Evolutionary conservation across 2,329 filamentous ascomycete genomes (phyloP).

Genomic region (Aspergillus phoenicis): DNA sequence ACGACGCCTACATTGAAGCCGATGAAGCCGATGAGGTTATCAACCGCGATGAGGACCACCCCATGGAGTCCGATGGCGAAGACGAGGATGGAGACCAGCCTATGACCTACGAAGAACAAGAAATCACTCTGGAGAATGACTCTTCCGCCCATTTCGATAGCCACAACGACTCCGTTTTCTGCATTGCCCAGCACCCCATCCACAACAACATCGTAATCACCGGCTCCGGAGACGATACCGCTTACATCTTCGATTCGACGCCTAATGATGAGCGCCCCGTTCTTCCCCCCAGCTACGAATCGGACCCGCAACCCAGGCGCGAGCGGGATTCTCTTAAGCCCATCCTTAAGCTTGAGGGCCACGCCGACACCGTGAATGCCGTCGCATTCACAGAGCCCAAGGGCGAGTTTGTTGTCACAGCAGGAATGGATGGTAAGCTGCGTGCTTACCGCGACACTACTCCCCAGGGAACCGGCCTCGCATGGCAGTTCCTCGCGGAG

Average conservation of each 20-base stretch:
- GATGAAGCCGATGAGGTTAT: conserved; percentile 80
- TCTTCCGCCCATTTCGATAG: conserved; percentile 88
- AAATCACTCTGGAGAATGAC: conserved; percentile 86
- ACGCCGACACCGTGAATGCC: conserved; percentile 87
- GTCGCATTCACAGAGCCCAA: conserved; percentile 79
- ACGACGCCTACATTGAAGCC: conserved; percentile 72
- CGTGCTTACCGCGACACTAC: conserved; percentile 65
- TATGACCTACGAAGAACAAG: conserved; percentile 56
- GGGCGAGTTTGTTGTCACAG: conserved; percentile 84
- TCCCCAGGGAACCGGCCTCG: conserved; percentile 50
- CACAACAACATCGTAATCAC: conserved; percentile 79
- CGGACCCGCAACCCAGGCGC: conserved; percentile 61
- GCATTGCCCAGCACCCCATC: conserved; percentile 88
- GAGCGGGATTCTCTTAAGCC: conserved; percentile 64
- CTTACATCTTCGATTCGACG: conserved; percentile 80
- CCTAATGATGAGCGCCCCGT: conserved; percentile 63
- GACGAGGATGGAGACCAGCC: conserved; percentile 52
- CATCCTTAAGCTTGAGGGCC: conserved; percentile 79
- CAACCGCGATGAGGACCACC: conserved; percentile 66
- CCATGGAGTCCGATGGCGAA: conserved; percentile 75
- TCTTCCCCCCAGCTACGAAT: conserved; percentile 74
- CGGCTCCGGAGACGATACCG: conserved; percentile 82
- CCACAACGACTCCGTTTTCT: conserved; percentile 90
- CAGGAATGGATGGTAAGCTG: conserved; percentile 82
- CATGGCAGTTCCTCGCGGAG: conserved; percentile 71